Evolutionary conservation across 2,329 filamentous ascomycete species (phyloP), one percentile per base, ranked within the genome.

Genomic region (Cladobotryum mycophilum): DNA sequence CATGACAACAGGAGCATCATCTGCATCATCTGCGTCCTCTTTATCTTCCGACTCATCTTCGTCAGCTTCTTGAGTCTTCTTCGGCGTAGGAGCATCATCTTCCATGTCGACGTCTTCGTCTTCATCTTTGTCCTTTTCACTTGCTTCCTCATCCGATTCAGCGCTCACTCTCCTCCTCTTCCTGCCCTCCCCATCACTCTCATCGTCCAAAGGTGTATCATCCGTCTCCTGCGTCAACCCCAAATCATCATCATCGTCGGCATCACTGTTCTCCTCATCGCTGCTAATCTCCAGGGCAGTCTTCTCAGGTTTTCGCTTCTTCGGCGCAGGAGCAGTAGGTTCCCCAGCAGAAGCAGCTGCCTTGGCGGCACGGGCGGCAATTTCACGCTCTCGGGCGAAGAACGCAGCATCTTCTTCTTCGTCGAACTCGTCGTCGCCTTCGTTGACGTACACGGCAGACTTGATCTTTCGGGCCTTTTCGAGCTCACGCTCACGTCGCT

Each of bases 351-450:
- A 60, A 18, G 55, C 61, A 1, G 66, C 70, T 1, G 66, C 68
- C 13, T 65, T 64, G 48, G 68, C 70, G 17, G 73, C 70, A 44
- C 78, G 78, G 56, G 81, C 76, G 45, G 87, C 75, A 53, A 85
- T 75, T 14, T 66, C 68, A 3, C 64, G 64, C 68, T 96, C 91
- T 14, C 80, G 76, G 2, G 78, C 82, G 67, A 92, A 96, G 69
- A 96, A 96, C 17, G 80, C 82, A 18, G 73, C 67, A 45, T 76
- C 75, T 51, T 81, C 80, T 43, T 90, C 89, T 34, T 79, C 82
- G 61, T 96, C 89, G n/a, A 80, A 85, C 58, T 96, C 90, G 48
- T 97, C 93, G 64, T 97, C 93, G 58, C 86, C 89, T 36, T 85
- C 84, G 52, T 86, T 81, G 46, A 99, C 86, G 60, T 84, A 92